These are phyloP conservation scores for Juglanconis oblonga DNA, from an alignment of 2,329 filamentous ascomycete genomes.

Conservation along the genomic window DNA sequence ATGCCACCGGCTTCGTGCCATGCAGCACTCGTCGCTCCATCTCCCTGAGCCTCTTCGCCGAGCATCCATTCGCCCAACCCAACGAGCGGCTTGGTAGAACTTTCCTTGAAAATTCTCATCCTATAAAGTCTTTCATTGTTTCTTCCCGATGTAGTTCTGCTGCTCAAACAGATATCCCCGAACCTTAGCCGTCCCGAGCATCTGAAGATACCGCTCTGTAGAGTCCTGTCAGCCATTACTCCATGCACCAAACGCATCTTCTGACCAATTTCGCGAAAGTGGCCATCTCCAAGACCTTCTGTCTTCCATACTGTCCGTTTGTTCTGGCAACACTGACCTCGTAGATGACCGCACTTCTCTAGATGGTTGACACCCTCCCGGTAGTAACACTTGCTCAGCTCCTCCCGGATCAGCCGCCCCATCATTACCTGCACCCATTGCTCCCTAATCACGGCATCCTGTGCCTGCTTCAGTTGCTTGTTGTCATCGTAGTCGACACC, in stretches of 20 bases:
- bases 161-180: slow-evolving; percentile 78
- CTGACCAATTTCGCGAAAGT: neutral
- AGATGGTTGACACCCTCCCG: slow-evolving; percentile 82
- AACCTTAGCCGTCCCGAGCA: slow-evolving; percentile 73
- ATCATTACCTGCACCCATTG: slow-evolving; percentile 92
- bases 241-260: neutral
- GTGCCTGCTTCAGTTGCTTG: slow-evolving; percentile 74
- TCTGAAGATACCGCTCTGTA: slow-evolving; percentile 73
- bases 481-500: slow-evolving; percentile 86
- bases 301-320: neutral
- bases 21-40: neutral
- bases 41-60: neutral
- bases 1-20: neutral
- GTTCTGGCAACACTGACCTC: slow-evolving; percentile 59
- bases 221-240: slow-evolving; percentile 4
- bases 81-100: neutral
- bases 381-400: slow-evolving; percentile 83
- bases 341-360: slow-evolving; percentile 78
- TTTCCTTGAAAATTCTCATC: neutral
- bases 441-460: slow-evolving; percentile 78
- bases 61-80: neutral
- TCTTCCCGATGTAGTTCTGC: slow-evolving; percentile 67
- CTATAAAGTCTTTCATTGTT: neutral
- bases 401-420: slow-evolving; percentile 76
- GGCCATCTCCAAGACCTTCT: neutral